Evolutionary conservation across 1,284 basidiomycete species (phyloP), one percentile per base, ranked within the genome.

Genomic region (Ceratobasidium sp.): DNA sequence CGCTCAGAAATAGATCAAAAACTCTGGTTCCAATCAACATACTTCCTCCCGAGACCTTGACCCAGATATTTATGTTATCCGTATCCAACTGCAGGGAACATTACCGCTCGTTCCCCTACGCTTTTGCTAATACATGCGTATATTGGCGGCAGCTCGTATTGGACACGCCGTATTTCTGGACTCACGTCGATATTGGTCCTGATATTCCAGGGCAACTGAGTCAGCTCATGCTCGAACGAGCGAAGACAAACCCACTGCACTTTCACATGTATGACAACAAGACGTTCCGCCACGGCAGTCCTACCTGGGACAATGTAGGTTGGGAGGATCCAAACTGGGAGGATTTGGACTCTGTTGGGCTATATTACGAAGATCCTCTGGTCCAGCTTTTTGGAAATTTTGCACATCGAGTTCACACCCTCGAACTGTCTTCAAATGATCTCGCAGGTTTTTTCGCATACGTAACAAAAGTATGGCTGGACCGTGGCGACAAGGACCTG

Each of bases 121-220:
- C 9, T 39, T 61, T 61, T 40, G 60, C 13, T 39, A 10, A 33
- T 18, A 28, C 33, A 15, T 61, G 60, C 20, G 33, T 13, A 10
- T 18, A 39, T 26, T 61, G 60, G 60, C 60, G 60, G 12, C 10
- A 10, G 60, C 7, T 33, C 33, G 20, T 2, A 15, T n/a, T 40
- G 26, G 39, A 39, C 26, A 61, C 39, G 5, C 60, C 60, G 6
- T 9, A 28, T 13, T 39, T 61, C 10, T 61, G 60, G 60, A 13
- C 26, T 61, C 60, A 61, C 20, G 20, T 61, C 60, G 60, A 61
- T n/a, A n/a, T n/a, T 9, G 53, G 53, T 26, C 53, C 53, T 9
- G 13, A n/a, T 26, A n/a, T 55, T 26, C 53, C 53, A 26, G 15
- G 53, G 15, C 7, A n/a, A 9, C 7, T 26, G 20, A 55, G 15